Evolutionary conservation across 768 basidiomycete genomes (phyloP).

Genomic region (Naganishia friedmannii): DNA sequence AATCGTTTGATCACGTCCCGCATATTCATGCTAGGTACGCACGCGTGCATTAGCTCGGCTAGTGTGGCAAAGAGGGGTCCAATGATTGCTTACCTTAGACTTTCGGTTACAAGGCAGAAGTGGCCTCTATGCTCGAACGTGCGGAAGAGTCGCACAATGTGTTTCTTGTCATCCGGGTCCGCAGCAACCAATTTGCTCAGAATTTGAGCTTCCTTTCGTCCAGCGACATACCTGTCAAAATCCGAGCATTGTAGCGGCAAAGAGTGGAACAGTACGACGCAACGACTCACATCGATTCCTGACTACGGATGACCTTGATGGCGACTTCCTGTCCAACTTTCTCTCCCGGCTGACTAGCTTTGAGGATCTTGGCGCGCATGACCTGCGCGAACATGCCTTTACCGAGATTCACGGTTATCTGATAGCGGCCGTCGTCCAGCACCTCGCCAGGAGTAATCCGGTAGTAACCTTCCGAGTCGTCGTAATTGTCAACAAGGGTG

Average conservation of each 20-base stretch:
- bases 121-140: constrained; percentile 98
- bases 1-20: constrained; percentile 97
- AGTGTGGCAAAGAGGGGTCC: background rate
- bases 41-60: background rate
- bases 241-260: too few species aligned
- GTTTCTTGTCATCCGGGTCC: constrained; percentile 95
- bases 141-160: constrained; percentile 83
- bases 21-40: constrained; percentile 79
- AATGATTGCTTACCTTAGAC: constrained; percentile 64
- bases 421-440: constrained; percentile 84
- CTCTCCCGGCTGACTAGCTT: constrained; percentile 53
- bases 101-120: constrained; percentile 92
- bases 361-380: constrained; percentile 79
- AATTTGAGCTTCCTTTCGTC: constrained; percentile 85
- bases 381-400: constrained; percentile 99
- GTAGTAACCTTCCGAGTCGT: constrained; percentile 95
- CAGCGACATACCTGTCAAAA: constrained; percentile 78
- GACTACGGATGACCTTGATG: constrained; percentile 92
- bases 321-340: constrained; percentile 75
- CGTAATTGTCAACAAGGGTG: constrained; percentile 71
- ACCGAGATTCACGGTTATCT: constrained; percentile 90
- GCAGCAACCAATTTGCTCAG: constrained; percentile 79
- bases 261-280: background rate
- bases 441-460: constrained; percentile 89
- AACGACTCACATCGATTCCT: constrained; percentile 84